Conservation (phyloP, 495 filamentous ascomycete genomes). For the Podospora sp. region DNA sequence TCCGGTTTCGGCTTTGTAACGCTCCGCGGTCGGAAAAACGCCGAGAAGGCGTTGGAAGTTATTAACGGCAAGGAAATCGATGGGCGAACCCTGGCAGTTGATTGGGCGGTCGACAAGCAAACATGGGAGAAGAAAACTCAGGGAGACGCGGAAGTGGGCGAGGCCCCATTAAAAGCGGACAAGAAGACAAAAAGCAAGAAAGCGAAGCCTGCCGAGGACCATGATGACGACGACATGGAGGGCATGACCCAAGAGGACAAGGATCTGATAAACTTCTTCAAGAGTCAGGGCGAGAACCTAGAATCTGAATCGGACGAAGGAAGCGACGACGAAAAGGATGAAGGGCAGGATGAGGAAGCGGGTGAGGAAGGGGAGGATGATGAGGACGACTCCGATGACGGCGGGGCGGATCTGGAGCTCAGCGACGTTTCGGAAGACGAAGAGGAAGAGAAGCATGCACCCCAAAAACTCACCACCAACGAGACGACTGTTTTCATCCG, state of each 20-base stretch:
- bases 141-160: constrained; percentile 33
- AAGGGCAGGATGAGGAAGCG: constrained; percentile 46
- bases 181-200: constrained; percentile 65
- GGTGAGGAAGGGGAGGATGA: constrained; percentile 42
- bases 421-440: constrained; percentile 26
- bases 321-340: constrained; percentile 39
- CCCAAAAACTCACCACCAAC: constrained; percentile 54
- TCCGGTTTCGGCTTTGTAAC: constrained; percentile 93
- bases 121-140: constrained; percentile 71
- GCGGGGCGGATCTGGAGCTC: constrained; percentile 7
- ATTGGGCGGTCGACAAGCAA: constrained; percentile 94
- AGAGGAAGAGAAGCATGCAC: constrained; percentile 42
- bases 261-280: constrained; percentile 36
- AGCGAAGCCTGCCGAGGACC: constrained; percentile 47
- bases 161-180: constrained; percentile 36
- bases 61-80: constrained; percentile 91
- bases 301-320: constrained; percentile 56
- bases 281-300: constrained; percentile 39
- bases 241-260: constrained; percentile 43
- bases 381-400: constrained; percentile 33
- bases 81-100: constrained; percentile 83
- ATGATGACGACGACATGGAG: constrained; percentile 43
- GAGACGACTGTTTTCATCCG: constrained; percentile 85
- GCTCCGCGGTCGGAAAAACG: constrained; percentile 84
- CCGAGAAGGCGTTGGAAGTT: constrained; percentile 80